Base-by-base conservation (phyloP, 305 asterid species). In the Rubia tinctorum region DNA sequence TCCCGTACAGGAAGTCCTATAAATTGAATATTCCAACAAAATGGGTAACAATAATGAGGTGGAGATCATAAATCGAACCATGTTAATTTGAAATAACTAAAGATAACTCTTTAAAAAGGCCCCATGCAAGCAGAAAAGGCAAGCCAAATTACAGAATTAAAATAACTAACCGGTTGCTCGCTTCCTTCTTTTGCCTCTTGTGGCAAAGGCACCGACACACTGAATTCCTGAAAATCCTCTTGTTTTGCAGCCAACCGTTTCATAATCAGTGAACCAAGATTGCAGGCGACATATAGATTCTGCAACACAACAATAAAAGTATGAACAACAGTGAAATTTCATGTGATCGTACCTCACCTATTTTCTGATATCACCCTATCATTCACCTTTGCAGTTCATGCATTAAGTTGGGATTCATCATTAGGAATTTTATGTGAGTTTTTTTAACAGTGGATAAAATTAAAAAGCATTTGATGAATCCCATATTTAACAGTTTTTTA, bases 281-380 rank as follows among this genome's bases (percentile, higher is more conserved):
- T 97, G 67, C 92, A 91, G 58, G 91, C 83, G 44, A 90, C 97
- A 78, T 95, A 84, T 66, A 78, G 85, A 79, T 91, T 93, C 99
- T 95, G 97, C 53, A 78, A 81, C 68, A 64, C 51, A 66, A 42
- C 61, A 77, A 75, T 76, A 80, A 63, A 17, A 75, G 73, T 49
- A 83, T 67, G 73, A 72, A 74, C 66, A 78, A 65, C 71, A 72
- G 74, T 79, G 72, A 77, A 77, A 72, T 72, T 25, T 49, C 56
- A 71, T 5, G 58, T 73, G 49, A 60, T 30, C 55, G 43, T 53
- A 73, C 11, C 45, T 47, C n/a, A 45, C 49, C 49, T 47, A 47
- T 11, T 47, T 47, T 47, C 15, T 11, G 55, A 47, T n/a, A n/a
- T n/a, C n/a, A n/a, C n/a, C n/a, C n/a, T n/a, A n/a, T 30, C 34